A percentile compares a stretch with the other conserved stretches of the same genome.
phyloP scores from a whole-genome alignment of 2,329 filamentous ascomycete genomes.

The Fusarium stilboides region DNA sequence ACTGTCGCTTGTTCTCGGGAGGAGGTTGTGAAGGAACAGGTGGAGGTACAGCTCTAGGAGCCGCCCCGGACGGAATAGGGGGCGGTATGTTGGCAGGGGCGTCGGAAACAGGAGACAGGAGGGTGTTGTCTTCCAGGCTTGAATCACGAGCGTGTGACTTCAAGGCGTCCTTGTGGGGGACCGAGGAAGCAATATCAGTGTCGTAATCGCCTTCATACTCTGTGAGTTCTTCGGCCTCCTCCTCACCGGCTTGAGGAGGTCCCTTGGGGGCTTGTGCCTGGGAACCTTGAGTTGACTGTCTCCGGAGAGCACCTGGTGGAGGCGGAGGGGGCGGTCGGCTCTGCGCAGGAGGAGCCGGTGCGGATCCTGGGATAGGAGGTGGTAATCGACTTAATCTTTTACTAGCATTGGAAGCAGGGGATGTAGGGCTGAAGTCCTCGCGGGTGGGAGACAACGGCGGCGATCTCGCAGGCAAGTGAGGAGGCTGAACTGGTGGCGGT shows the following conservation, averaged over 20 bases:
- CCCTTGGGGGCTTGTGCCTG: conserved; percentile 61
- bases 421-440: conserved; percentile 59
- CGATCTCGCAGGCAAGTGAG: conserved; percentile 51
- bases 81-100: conserved; percentile 66
- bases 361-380: conserved; percentile 72
- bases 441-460: conserved; percentile 52
- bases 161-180: conserved; percentile 93
- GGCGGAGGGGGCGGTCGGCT: conserved; percentile 78
- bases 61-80: conserved; percentile 67
- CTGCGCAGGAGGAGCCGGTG: conserved; percentile 66
- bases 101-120: conserved; percentile 69
- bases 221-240: conserved; percentile 83
- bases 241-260: conserved; percentile 66
- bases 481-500: conserved; percentile 54
- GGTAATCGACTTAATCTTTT: conserved; percentile 72
- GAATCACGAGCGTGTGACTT: conserved; percentile 85
- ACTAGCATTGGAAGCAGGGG: conserved; percentile 60
- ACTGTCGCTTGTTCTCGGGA: conserved; percentile 70
- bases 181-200: conserved; percentile 94
- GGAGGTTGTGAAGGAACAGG: conserved; percentile 75
- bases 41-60: conserved; percentile 74
- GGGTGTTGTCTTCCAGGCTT: conserved; percentile 79
- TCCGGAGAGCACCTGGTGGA: conserved; percentile 69
- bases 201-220: conserved; percentile 99
- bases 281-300: conserved; percentile 72